These are phyloP conservation scores for Chrysoporthe puriensis DNA, from an alignment of 2,329 filamentous ascomycete genomes.

Conservation along the genomic window DNA sequence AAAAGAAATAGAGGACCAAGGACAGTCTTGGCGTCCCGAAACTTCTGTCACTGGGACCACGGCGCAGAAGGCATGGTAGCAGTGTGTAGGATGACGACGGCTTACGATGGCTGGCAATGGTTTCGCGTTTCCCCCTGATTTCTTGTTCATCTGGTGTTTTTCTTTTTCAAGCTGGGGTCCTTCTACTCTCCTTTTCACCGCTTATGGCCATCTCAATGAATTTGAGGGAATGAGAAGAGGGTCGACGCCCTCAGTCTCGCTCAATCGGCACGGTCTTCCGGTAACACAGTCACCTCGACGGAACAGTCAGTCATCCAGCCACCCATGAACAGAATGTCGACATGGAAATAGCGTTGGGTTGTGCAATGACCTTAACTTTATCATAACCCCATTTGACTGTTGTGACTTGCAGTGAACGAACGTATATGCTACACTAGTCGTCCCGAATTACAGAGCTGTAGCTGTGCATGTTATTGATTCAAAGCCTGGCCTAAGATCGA, in stretches of 20 bases:
- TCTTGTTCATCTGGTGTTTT: constrained; percentile 13
- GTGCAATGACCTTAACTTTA: constrained; percentile 10
- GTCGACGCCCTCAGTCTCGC: too few relatives aligned
- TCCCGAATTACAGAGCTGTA: neutral
- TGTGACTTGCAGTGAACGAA: neutral
- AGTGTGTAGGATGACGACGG: constrained; percentile 21
- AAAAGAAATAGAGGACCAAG: constrained; percentile 12
- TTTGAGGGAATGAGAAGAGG: neutral
- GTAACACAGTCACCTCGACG: constrained; percentile 21
- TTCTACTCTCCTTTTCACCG: constrained; percentile 1
- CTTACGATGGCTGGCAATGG: constrained; percentile 16
- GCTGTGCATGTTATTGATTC: too few relatives aligned
- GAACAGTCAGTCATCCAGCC: constrained; percentile 8
- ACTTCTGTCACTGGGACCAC: neutral
- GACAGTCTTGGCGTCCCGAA: neutral
- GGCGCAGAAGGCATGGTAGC: neutral
- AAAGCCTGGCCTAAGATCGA: too few relatives aligned
- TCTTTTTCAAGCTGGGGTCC: constrained; percentile 7
- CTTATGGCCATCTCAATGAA: neutral
- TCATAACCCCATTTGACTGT: neutral
- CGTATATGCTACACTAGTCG: neutral
- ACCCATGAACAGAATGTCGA: constrained; percentile 28
- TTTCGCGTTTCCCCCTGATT: constrained; percentile 5
- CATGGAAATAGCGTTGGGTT: constrained; percentile 10
- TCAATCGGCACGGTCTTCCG: constrained; percentile 4